Conservation (phyloP, 2,329 filamentous ascomycete genomes). For the Cylindrodendrum hubeiense region DNA sequence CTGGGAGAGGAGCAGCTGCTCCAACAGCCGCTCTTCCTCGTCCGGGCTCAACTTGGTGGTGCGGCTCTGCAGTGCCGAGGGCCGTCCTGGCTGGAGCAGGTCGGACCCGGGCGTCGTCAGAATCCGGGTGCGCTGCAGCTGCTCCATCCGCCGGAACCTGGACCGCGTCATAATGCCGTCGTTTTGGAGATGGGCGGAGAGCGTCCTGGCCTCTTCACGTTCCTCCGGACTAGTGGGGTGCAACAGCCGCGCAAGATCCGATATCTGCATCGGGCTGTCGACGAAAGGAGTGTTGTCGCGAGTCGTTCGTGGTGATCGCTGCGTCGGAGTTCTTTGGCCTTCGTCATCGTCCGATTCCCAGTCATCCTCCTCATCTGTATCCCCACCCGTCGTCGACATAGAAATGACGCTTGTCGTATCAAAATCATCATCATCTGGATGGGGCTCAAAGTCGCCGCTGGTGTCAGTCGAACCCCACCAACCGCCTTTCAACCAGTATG, state of each 20-base stretch:
- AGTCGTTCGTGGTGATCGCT: slow-evolving; percentile 61
- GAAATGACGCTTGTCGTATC: slow-evolving; percentile 88
- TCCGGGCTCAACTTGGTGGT: slow-evolving; percentile 62
- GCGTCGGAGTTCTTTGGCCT: slow-evolving; percentile 80
- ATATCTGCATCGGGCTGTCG: slow-evolving; percentile 74
- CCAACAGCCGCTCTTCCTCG: slow-evolving; percentile 71
- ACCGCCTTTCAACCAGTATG: slow-evolving; percentile 85
- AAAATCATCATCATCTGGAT: slow-evolving; percentile 67
- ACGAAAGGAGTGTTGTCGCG: slow-evolving; percentile 69
- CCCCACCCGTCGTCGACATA: slow-evolving; percentile 55
- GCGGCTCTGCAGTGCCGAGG: slow-evolving; percentile 31
- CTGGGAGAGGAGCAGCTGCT: slow-evolving; percentile 69
- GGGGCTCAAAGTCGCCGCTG: slow-evolving; percentile 81
- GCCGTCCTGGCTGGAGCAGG: slow-evolving; percentile 29
- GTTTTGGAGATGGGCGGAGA: slow-evolving; percentile 83
- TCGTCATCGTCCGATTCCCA: slow-evolving; percentile 62
- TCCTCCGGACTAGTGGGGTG: slow-evolving; percentile 84
- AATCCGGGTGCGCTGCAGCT: slow-evolving; percentile 77
- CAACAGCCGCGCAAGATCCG: slow-evolving; percentile 82
- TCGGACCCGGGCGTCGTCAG: slow-evolving; percentile 49
- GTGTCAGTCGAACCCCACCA: slow-evolving; percentile 87
- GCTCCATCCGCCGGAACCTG: slow-evolving; percentile 76
- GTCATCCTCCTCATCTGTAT: slow-evolving; percentile 60
- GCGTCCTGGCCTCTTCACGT: slow-evolving; percentile 81
- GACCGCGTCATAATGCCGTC: slow-evolving; percentile 84